Evolutionary conservation across 768 basidiomycete species (phyloP).

Genomic region (Cystobasidium onofrii): DNA sequence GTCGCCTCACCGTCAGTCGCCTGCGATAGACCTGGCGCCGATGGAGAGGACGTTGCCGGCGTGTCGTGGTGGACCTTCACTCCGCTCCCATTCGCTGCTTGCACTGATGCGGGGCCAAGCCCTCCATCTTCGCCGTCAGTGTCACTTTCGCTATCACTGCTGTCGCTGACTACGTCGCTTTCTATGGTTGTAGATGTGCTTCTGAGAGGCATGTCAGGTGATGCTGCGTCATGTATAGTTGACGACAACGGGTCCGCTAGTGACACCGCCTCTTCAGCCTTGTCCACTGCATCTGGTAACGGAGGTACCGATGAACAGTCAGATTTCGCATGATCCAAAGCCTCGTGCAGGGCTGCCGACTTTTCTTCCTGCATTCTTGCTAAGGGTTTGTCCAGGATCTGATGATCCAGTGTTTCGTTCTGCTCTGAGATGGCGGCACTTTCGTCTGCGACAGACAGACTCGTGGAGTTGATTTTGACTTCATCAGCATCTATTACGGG

Average conservation of each 20-base stretch:
- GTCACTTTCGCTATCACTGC: background rate
- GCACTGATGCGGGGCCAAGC: background rate
- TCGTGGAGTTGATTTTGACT: background rate
- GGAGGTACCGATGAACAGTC: background rate
- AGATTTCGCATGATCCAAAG: background rate
- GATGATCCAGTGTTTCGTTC: constrained; percentile 31
- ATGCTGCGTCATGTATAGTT: background rate
- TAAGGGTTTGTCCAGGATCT: constrained; percentile 51
- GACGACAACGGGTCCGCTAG: constrained; percentile 4
- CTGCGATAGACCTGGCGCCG: background rate
- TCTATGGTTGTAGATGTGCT: background rate
- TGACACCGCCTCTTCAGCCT: constrained; percentile 5
- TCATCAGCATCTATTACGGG: background rate
- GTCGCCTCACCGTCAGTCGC: constrained; percentile 43
- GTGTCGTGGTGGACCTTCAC: too few species aligned
- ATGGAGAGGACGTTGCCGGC: too few species aligned
- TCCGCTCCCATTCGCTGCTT: background rate
- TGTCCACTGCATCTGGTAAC: background rate
- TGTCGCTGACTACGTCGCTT: background rate
- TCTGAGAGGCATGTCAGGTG: background rate
- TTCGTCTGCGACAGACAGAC: background rate
- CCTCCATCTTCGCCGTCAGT: background rate
- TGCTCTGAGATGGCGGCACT: constrained; percentile 20
- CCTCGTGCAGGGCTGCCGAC: constrained; percentile 60
- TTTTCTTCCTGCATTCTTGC: constrained; percentile 60